Evolutionary conservation across 2,329 filamentous ascomycete genomes (phyloP).

Genomic region (Fusarium pininemorale): DNA sequence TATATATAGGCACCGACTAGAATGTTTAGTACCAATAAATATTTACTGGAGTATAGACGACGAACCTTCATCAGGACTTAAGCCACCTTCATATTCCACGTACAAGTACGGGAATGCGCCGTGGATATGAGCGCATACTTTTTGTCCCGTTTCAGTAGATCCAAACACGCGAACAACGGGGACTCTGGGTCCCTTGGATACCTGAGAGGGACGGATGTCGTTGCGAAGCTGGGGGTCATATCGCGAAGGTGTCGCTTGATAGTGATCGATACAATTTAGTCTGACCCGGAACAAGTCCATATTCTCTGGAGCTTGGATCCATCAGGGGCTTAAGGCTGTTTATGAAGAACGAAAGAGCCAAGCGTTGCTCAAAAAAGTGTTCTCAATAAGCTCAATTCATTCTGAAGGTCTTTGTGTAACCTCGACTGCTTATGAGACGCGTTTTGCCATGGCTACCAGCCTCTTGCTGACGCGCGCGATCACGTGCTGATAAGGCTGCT

Average conservation of each 20-base stretch:
- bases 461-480: slow-evolving; percentile 1
- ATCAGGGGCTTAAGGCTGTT: slow-evolving; percentile 20
- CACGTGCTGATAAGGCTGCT: slow-evolving; percentile 35
- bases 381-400: background rate
- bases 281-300: slow-evolving; percentile 84
- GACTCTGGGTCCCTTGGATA: slow-evolving; percentile 74
- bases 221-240: slow-evolving; percentile 83
- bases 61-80: slow-evolving; percentile 74
- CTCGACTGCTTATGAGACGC: slow-evolving; percentile 11
- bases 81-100: slow-evolving; percentile 79
- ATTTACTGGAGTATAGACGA: background rate
- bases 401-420: background rate
- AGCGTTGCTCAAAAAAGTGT: background rate
- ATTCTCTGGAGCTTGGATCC: slow-evolving; percentile 30
- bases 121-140: slow-evolving; percentile 94
- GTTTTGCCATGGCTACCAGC: slow-evolving; percentile 6
- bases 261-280: slow-evolving; percentile 95
- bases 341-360: background rate
- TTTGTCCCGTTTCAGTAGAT: slow-evolving; percentile 92
- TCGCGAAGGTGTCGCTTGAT: slow-evolving; percentile 80
- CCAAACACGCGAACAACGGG: slow-evolving; percentile 93
- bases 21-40: slow-evolving; percentile 11
- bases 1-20: slow-evolving; percentile 79
- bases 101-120: slow-evolving; percentile 97
- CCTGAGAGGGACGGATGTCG: slow-evolving; percentile 66